These are phyloP conservation scores for Hyaloperonospora arabidopsidis DNA, from an alignment of 352 stramenopile genomes.

Conservation along the genomic window DNA sequence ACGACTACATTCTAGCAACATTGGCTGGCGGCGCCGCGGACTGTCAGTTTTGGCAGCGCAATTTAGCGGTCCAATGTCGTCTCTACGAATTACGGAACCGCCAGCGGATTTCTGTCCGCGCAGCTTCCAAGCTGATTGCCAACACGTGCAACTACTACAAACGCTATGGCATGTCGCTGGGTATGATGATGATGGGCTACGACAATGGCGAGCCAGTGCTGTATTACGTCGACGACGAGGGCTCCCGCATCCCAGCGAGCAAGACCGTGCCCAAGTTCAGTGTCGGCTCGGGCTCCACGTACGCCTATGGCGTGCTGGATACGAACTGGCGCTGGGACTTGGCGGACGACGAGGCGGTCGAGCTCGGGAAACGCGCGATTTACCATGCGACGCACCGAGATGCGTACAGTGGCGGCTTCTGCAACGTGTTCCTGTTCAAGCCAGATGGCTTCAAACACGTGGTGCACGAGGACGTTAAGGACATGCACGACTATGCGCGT, in stretches of 20 bases:
- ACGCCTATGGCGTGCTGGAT: constrained; percentile 99
- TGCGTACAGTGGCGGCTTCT: constrained; percentile 96
- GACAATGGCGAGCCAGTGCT: constrained; percentile 96
- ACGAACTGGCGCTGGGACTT: constrained; percentile 93
- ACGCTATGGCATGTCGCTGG: constrained; percentile 91
- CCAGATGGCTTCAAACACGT: constrained; percentile 96
- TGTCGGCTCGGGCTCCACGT: constrained; percentile 97
- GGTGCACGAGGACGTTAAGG: constrained; percentile 95
- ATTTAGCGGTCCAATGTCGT: constrained; percentile 92
- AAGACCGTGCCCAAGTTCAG: constrained; percentile 95
- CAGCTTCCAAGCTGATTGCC: constrained; percentile 96
- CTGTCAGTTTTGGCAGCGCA: constrained; percentile 99
- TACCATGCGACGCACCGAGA: constrained; percentile 99
- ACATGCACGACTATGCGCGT: constrained; percentile 92
- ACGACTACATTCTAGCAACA: constrained; percentile 98
- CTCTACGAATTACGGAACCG: constrained; percentile 99
- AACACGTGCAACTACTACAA: constrained; percentile 98
- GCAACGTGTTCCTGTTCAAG: constrained; percentile 96
- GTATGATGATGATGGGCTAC: constrained; percentile 99
- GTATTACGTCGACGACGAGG: constrained; percentile 99
- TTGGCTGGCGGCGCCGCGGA: constrained; percentile 98
- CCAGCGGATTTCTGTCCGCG: constrained; percentile 97
- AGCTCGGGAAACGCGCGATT: constrained; percentile 98
- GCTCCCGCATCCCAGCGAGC: constrained; percentile 94
- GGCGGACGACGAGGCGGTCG: constrained; percentile 97